These are phyloP conservation scores for Tilletia horrida DNA, from an alignment of 1,284 basidiomycete species.

Conservation along the genomic window DNA sequence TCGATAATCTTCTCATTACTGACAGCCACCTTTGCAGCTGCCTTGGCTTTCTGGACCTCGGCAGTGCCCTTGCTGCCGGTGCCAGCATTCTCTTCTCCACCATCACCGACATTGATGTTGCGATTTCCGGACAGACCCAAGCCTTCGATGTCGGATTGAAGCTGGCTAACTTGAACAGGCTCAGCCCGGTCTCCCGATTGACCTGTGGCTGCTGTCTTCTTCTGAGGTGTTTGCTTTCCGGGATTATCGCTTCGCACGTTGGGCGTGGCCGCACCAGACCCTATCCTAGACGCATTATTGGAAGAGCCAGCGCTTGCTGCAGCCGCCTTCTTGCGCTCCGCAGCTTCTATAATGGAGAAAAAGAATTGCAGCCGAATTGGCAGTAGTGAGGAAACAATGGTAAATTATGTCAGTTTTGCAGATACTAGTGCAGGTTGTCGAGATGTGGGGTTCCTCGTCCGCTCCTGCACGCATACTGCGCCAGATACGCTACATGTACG, in stretches of 20 bases:
- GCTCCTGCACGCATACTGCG: no score
- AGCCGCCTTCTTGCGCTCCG: constrained; percentile 28
- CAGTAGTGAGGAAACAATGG: no score
- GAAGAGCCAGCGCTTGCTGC: constrained; percentile 24
- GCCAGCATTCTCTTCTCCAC: constrained; percentile 51
- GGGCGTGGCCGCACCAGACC: constrained; percentile 40
- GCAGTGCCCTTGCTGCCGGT: constrained; percentile 55
- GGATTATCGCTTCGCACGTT: constrained; percentile 54
- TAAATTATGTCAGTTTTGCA: no score
- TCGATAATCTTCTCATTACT: constrained; percentile 80
- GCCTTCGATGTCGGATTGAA: constrained; percentile 41
- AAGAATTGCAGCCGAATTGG: no score
- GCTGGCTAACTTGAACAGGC: constrained; percentile 26
- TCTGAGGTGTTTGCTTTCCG: no score
- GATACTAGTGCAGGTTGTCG: no score
- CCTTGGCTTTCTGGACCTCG: constrained; percentile 18
- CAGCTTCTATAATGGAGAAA: constrained; percentile 1
- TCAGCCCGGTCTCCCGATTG: background rate
- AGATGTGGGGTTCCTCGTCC: no score
- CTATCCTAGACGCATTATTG: constrained; percentile 25
- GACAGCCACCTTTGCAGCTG: constrained; percentile 64
- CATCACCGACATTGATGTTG: constrained; percentile 31
- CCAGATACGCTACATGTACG: no score
- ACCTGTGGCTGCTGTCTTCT: background rate
- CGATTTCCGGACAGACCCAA: constrained; percentile 29